Evolutionary conservation across 2,329 filamentous ascomycete genomes (phyloP), one percentile per base, ranked within the genome.

Genomic region (Hymenoscyphus fructigenus): DNA sequence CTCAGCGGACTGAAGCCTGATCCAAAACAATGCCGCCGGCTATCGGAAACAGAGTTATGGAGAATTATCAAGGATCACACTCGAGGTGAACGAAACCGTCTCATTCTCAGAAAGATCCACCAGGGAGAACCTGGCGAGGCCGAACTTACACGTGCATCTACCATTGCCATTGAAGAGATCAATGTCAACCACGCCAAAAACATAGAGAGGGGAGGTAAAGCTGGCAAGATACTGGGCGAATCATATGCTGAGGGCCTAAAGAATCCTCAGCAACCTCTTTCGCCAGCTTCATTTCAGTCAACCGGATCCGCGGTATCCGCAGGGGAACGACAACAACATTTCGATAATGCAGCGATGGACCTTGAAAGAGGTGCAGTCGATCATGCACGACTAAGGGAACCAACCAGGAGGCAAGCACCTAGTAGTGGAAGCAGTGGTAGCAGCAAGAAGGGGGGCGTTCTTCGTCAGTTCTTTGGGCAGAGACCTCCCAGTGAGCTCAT

Each of bases 401-500:
- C 75, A 15, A 70, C 73, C 17, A 74, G 72, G 57, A 69, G 65
- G 36, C 44, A 50, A 9, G 20, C 20, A 50, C 44, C 44, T 50
- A 20, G 44, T 10, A 12, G n/a, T 50, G 44, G n/a, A 36, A 36
- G 34, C n/a, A 15, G n/a, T 50, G 59, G 47, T 23, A 47, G 60
- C 67, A 41, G 79, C 65, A 87, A 86, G 74, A 86, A 86, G 73
- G 80, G 78, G 34, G 61, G 38, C 32, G 82, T 87, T 32, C 81
- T 93, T 57, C 88, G 91, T 69, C 90, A 91, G 69, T 98, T 98
- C 78, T 95, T 96, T 73, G 94, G 94, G 38, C 88, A 95, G 69
- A 85, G 95, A 71, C 95, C 95, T 20, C 95, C 95, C 1, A 98
- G 94, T 79, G 95, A 99, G 80, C 86, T 99, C 76, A 99, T 99